Conservation (phyloP, 805 yeast species). For the Kodamaea leandrae region DNA sequence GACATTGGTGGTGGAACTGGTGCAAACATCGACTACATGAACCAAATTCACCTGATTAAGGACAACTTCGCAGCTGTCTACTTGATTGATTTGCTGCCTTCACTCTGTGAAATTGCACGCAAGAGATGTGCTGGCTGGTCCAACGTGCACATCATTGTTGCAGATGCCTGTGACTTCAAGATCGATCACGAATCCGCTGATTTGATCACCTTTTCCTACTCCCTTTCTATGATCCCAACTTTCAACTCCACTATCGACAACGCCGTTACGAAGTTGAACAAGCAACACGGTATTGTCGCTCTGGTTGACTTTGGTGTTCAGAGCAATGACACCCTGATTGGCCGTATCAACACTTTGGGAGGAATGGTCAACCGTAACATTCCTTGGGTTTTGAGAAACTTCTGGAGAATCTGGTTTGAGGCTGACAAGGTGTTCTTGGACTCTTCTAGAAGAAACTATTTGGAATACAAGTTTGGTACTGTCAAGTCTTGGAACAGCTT, state of each 20-base stretch:
- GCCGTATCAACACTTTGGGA: conserved; percentile 72
- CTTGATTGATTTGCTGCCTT: conserved; percentile 73
- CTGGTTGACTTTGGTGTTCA: conserved; percentile 83
- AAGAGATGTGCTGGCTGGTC: conserved; percentile 49
- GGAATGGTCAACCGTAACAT: conserved; percentile 69
- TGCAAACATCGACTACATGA: conserved; percentile 75
- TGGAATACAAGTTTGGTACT: conserved; percentile 81
- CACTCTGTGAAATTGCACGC: conserved; percentile 69
- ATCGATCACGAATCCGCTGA: conserved; percentile 54
- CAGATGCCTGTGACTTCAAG: conserved; percentile 72
- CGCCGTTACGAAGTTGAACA: conserved; percentile 50
- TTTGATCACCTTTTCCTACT: conserved; percentile 73
- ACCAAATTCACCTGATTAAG: conserved; percentile 47
- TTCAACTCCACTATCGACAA: conserved; percentile 78
- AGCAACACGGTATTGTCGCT: conserved; percentile 58
- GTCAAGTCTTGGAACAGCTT: conserved; percentile 67
- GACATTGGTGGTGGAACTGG: conserved; percentile 91
- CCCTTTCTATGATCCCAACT: conserved; percentile 82
- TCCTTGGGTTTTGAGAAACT: conserved; percentile 74
- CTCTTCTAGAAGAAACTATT: conserved; percentile 76
- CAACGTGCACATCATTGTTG: conserved; percentile 66
- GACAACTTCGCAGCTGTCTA: conserved; percentile 61
- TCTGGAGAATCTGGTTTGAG: conserved; percentile 88
- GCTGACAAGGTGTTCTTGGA: conserved; percentile 77
- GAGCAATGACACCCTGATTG: conserved; percentile 58